These are phyloP conservation scores for Aureobasidium pullulans DNA, from an alignment of 2,329 filamentous ascomycete species.

Conservation along the genomic window DNA sequence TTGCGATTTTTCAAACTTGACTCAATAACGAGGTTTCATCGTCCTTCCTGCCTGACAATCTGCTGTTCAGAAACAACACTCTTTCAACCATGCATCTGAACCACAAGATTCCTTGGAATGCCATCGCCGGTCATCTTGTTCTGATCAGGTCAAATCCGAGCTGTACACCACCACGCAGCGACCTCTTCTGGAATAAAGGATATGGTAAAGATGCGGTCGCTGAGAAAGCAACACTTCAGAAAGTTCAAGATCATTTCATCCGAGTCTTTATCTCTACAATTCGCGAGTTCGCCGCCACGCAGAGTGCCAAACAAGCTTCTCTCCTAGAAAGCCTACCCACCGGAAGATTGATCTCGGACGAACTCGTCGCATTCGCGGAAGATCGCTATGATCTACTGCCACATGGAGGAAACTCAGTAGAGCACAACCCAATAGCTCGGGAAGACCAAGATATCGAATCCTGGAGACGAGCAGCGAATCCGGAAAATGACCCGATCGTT, in stretches of 20 bases:
- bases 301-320: no score
- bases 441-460: neutral
- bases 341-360: no score
- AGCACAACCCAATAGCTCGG: neutral
- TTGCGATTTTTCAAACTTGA: no score
- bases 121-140: neutral
- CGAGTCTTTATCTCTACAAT: neutral
- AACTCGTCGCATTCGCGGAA: no score
- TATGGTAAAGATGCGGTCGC: no score
- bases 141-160: neutral
- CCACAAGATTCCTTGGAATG: neutral
- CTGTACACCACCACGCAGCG: neutral
- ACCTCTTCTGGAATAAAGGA: neutral
- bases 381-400: no score
- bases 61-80: no score
- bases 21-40: no score
- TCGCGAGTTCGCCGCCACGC: neutral
- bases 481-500: neutral
- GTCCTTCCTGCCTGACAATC: no score
- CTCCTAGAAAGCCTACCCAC: no score
- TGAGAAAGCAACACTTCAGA: neutral
- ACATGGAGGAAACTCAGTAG: no score
- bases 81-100: neutral
- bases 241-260: neutral
- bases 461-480: neutral